Evolutionary conservation across 306 rosid species (phyloP), one percentile per base, ranked within the genome.

Genomic region (Medicago arabica): DNA sequence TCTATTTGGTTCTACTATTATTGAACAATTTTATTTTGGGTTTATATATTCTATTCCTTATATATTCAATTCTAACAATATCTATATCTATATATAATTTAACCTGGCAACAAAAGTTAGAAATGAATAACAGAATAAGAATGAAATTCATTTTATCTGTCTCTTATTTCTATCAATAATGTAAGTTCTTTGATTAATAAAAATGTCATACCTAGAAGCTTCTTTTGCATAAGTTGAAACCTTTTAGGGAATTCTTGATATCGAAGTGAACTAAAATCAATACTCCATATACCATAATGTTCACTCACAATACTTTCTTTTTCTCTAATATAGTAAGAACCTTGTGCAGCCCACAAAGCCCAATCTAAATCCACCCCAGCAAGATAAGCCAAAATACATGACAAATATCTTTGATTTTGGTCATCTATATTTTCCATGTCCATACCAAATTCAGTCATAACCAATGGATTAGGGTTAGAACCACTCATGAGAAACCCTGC

Each of bases 311-410:
- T 14, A 9, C 3, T 8, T 0, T 57, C 14, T 0, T 46, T 21
- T 18, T 77, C 74, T 15, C 80, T 83, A 11, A n/a, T 21, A 68
- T 70, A 70, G 65, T 86, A 86, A 3, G 75, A 75, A 34, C 85
- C 87, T 73, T 72, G 85, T 9, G 77, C 78, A 55, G 89, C 73
- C 87, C 86, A 86, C 47, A 78, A 47, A 1, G 78, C 85, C 83
- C 85, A 83, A 39, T 86, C 87, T 54, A 86, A 17, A 66, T 83
- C 89, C 0, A 28, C 25, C 2, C 16, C 78, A 4, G 72, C 82
- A 57, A 83, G 67, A 19, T 71, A 73, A 0, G 2, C 65, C 58
- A 83, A 31, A 6, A 86, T 51, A 58, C 89, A 86, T 0, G 74
- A 51, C 74, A 86, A 21, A 74, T 68, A 83, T 6, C 67, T 62